Conservation (phyloP, 306 rosid genomes). For the Quercus gilva region DNA sequence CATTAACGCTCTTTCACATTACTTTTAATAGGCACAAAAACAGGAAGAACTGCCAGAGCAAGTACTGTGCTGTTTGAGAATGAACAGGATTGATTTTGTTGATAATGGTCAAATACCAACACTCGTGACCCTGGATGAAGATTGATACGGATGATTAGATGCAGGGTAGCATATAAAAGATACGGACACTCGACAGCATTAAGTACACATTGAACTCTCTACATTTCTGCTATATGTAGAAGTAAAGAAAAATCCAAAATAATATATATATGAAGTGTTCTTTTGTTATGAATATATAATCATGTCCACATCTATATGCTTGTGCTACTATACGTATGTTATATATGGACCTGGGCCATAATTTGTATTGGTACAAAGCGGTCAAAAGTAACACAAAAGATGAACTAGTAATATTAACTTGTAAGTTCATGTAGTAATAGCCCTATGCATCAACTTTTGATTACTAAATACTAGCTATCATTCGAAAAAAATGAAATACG, state of each 20-base stretch:
- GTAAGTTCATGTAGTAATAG: too few species aligned
- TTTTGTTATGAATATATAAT: too few species aligned
- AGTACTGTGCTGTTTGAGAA: constrained; percentile 84
- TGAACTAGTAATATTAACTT: too few species aligned
- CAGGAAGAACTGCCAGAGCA: constrained; percentile 91
- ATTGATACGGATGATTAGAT: constrained; percentile 22
- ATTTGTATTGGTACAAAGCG: background rate
- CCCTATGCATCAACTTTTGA: too few species aligned
- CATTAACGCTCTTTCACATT: background rate
- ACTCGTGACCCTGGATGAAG: constrained; percentile 55
- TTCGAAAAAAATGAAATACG: too few species aligned
- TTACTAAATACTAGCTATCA: too few species aligned
- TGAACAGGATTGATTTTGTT: constrained; percentile 79
- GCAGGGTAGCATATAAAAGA: background rate
- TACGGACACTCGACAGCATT: background rate
- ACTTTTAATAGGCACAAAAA: constrained; percentile 66
- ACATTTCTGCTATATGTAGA: background rate
- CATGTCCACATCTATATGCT: too few species aligned
- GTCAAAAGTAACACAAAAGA: background rate
- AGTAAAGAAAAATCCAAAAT: too few species aligned
- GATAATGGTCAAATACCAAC: constrained; percentile 67
- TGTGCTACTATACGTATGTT: background rate
- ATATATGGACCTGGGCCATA: background rate
- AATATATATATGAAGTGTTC: too few species aligned
- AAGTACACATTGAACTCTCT: background rate